Evolutionary conservation across 2,329 filamentous ascomycete species (phyloP).

Genomic region (Scedosporium apiospermum): DNA sequence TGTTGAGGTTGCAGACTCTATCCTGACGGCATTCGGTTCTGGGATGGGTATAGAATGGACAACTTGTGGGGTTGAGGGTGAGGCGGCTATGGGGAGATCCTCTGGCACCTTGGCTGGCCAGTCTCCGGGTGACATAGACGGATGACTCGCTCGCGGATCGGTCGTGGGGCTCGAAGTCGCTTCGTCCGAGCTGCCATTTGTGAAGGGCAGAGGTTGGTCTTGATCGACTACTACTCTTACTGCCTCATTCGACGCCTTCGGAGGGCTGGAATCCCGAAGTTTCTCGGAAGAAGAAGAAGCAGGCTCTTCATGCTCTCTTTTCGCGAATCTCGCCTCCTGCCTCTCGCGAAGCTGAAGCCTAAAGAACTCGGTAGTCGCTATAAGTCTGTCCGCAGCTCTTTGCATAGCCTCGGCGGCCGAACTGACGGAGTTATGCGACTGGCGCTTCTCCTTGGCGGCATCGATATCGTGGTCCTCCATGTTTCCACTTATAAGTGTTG

Average conservation of each 20-base stretch:
- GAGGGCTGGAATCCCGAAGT: neutral
- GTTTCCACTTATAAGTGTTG: neutral
- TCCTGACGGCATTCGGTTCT: neutral
- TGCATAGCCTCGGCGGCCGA: constrained; percentile 11
- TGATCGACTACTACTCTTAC: neutral
- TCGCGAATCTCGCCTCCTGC: neutral
- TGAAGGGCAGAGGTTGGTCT: constrained; percentile 2
- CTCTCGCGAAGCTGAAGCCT: constrained; percentile 9
- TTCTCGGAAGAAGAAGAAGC: neutral
- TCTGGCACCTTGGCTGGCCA: neutral
- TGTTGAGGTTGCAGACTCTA: neutral
- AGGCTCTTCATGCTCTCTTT: neutral
- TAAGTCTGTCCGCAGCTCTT: constrained; percentile 9
- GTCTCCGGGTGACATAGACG: neutral
- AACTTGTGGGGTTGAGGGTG: neutral
- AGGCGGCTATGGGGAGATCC: neutral
- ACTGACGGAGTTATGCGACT: constrained; percentile 2
- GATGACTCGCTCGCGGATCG: neutral
- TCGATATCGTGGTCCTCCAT: constrained; percentile 1
- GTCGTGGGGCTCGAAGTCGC: neutral
- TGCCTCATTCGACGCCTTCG: neutral
- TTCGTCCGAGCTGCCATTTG: neutral
- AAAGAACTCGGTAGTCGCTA: constrained; percentile 10
- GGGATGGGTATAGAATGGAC: neutral
- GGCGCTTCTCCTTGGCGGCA: constrained; percentile 3